phyloP scores from a whole-genome alignment of 345 rosid genomes.

The Erodium maritimum region DNA sequence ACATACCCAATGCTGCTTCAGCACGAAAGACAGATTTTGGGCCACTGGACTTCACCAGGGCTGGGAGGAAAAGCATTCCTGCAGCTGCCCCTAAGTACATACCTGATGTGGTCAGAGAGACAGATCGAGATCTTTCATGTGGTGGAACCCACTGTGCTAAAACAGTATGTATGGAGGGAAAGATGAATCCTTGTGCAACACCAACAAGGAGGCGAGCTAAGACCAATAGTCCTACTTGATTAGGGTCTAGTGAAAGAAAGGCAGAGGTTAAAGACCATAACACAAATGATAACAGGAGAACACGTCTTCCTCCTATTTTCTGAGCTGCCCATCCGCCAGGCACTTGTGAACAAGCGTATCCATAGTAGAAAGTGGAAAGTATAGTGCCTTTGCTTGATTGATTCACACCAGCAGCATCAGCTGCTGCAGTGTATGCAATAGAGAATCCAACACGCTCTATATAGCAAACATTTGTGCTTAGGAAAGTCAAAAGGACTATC shows the following conservation, averaged over 20 bases:
- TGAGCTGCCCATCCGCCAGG: constrained; percentile 99
- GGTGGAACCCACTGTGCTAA: constrained; percentile 99
- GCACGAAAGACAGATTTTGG: constrained; percentile 82
- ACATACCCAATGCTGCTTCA: constrained; percentile 72
- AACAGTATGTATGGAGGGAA: constrained; percentile 92
- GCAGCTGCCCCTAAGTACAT: constrained; percentile 97
- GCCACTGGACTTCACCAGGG: constrained; percentile 70
- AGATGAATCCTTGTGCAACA: constrained; percentile 95
- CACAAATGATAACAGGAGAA: constrained; percentile 80
- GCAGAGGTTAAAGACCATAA: constrained; percentile 88
- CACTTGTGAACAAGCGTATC: constrained; percentile 91
- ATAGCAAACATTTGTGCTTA: constrained; percentile 80
- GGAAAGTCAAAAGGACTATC: constrained; percentile 74
- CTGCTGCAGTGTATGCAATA: constrained; percentile 81
- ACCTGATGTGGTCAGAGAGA: constrained; percentile 88
- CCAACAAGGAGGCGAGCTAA: constrained; percentile 89
- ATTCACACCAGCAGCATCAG: constrained; percentile 80
- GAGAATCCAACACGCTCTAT: constrained; percentile 97
- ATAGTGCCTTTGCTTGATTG: constrained; percentile 87
- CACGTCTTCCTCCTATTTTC: constrained; percentile 74
- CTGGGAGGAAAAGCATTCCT: constrained; percentile 91
- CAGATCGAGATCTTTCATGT: constrained; percentile 90
- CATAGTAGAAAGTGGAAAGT: constrained; percentile 79
- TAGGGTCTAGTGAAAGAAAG: constrained; percentile 75
- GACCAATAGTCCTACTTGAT: constrained; percentile 44